phyloP scores from a whole-genome alignment of 2,329 filamentous ascomycete genomes.

The Coniochaeta ligniaria region DNA sequence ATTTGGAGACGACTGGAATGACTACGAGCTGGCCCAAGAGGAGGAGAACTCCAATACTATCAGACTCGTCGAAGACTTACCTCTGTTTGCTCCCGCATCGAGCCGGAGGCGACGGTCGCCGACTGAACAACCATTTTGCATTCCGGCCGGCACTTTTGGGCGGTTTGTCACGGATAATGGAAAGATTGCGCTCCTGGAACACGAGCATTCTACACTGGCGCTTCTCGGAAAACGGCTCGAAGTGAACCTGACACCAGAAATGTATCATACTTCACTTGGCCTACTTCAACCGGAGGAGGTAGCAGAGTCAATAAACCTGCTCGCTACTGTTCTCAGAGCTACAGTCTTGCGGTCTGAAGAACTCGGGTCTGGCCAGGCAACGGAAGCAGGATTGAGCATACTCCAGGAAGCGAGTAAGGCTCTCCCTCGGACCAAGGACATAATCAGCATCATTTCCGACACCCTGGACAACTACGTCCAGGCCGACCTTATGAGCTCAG shows the following conservation, averaged over 20 bases:
- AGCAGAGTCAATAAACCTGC: constrained; percentile 65
- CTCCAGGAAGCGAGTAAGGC: constrained; percentile 52
- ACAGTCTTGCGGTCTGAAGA: constrained; percentile 31
- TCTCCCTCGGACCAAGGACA: constrained; percentile 56
- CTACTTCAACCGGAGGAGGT: constrained; percentile 53
- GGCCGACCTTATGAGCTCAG: constrained; percentile 47
- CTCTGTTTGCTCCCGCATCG: constrained; percentile 49
- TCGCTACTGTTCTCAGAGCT: constrained; percentile 61
- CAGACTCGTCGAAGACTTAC: constrained; percentile 54
- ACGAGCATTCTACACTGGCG: constrained; percentile 70
- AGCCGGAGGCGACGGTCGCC: constrained; percentile 35
- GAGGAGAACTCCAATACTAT: constrained; percentile 81
- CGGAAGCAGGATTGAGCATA: constrained; percentile 35
- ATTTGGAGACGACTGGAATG: constrained; percentile 63
- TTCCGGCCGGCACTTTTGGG: constrained; percentile 60
- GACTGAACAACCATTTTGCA: constrained; percentile 46
- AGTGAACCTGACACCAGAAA: constrained; percentile 53
- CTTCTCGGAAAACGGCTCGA: constrained; percentile 73
- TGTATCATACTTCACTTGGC: constrained; percentile 44
- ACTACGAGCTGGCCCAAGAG: constrained; percentile 73
- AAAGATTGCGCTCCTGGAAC: constrained; percentile 69
- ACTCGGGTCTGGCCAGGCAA: constrained; percentile 8
- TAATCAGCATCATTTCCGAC: constrained; percentile 75
- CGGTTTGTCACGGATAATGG: constrained; percentile 72
- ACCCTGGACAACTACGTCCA: constrained; percentile 70